phyloP scores from a whole-genome alignment of 768 basidiomycete species.

The Lactarius hatsudake region DNA sequence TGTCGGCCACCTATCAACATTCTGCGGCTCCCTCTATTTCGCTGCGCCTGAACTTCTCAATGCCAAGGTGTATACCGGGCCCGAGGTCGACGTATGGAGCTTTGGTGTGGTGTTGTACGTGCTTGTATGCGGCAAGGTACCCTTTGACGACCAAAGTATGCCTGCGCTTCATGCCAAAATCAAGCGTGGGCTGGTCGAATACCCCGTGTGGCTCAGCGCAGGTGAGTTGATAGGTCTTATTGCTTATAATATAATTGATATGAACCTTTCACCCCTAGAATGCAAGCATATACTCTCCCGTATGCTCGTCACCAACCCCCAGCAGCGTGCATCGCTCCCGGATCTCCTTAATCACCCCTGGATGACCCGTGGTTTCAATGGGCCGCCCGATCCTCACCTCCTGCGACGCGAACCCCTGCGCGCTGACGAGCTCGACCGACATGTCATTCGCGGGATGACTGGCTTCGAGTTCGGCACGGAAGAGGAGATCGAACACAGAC shows the following conservation, averaged over 20 bases:
- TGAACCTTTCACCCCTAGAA: constrained; percentile 47
- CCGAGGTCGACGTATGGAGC: constrained; percentile 98
- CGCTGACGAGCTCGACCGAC: constrained; percentile 80
- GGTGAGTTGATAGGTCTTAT: constrained; percentile 48
- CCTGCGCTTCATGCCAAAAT: constrained; percentile 99
- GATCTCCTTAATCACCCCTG: constrained; percentile 89
- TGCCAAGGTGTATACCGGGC: constrained; percentile 94
- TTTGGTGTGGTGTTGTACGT: constrained; percentile 98
- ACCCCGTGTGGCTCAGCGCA: constrained; percentile 93
- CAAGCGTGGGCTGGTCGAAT: constrained; percentile 95
- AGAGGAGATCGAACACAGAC: constrained; percentile 76
- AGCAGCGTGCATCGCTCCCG: constrained; percentile 70
- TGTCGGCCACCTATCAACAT: constrained; percentile 76
- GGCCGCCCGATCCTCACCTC: constrained; percentile 80
- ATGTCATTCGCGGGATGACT: constrained; percentile 86
- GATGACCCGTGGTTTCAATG: constrained; percentile 87
- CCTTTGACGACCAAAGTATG: constrained; percentile 99
- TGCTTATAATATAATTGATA: neutral
- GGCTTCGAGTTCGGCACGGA: constrained; percentile 96
- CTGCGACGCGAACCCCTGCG: constrained; percentile 88
- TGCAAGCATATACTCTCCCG: constrained; percentile 91
- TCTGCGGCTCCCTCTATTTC: constrained; percentile 97
- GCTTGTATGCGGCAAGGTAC: constrained; percentile 96
- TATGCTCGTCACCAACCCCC: constrained; percentile 96
- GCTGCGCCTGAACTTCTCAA: constrained; percentile 97